A percentile compares a stretch with the other conserved stretches of the same genome.
phyloP scores from a whole-genome alignment of 2,329 filamentous ascomycete species.

The Canariomyces notabilis region DNA sequence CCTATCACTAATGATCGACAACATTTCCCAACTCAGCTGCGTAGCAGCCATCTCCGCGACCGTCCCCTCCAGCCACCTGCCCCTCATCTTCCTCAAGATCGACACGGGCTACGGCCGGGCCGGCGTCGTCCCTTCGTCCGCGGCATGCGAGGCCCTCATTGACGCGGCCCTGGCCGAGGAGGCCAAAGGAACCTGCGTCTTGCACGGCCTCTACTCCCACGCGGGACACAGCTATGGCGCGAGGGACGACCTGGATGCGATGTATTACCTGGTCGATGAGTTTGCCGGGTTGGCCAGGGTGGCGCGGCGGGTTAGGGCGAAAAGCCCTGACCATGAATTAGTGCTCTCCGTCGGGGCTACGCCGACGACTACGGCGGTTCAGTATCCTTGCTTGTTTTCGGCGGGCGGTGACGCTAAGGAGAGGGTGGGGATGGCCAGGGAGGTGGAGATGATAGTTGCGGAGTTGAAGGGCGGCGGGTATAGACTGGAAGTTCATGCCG shows the following conservation, averaged over 20 bases:
- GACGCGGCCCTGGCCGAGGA: slow-evolving; percentile 39
- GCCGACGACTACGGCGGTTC: slow-evolving; percentile 63
- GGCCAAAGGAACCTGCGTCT: slow-evolving; percentile 31
- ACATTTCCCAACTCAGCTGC: slow-evolving; percentile 53
- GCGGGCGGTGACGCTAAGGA: slow-evolving; percentile 24
- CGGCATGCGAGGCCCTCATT: slow-evolving; percentile 43
- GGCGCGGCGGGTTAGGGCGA: slow-evolving; percentile 34
- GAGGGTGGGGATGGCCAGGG: slow-evolving; percentile 19
- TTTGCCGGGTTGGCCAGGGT: slow-evolving; percentile 49
- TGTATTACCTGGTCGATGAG: slow-evolving; percentile 56
- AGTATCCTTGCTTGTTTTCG: slow-evolving; percentile 39
- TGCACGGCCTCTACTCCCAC: slow-evolving; percentile 69
- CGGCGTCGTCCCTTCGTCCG: slow-evolving; percentile 52
- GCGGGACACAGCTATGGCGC: slow-evolving; percentile 66
- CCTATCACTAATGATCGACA: slow-evolving; percentile 65
- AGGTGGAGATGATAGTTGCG: slow-evolving; percentile 31
- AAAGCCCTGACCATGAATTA: slow-evolving; percentile 29
- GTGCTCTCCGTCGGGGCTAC: slow-evolving; percentile 71
- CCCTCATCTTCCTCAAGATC: slow-evolving; percentile 65
- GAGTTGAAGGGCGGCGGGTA: slow-evolving; percentile 30
- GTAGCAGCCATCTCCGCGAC: slow-evolving; percentile 41
- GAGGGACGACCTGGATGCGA: slow-evolving; percentile 49
- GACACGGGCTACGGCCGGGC: slow-evolving; percentile 70
- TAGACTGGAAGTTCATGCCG: slow-evolving; percentile 24
- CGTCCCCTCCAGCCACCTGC: slow-evolving; percentile 38